A percentile compares a stretch with the other conserved stretches of the same genome.
Conservation (phyloP, 495 filamentous ascomycete species). For the Hyaloscypha hepaticicola region DNA sequence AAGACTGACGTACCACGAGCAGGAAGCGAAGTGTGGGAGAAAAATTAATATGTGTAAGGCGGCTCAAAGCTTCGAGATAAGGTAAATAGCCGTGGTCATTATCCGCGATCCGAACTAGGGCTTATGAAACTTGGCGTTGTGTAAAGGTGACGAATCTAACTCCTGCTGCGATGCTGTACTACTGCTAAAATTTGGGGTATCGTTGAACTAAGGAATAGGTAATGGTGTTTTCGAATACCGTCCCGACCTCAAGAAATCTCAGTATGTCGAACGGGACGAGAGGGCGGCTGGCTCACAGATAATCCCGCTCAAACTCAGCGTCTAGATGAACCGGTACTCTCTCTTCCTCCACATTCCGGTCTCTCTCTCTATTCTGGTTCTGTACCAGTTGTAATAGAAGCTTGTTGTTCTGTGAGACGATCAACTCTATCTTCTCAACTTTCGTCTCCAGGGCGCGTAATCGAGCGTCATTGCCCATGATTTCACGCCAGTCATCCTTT, state of each 20-base stretch:
- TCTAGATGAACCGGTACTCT: conserved; percentile 34
- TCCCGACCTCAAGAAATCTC: conserved; percentile 26
- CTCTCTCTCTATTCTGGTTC: conserved; percentile 28
- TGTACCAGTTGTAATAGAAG: conserved; percentile 29
- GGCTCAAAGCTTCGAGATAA: neutral
- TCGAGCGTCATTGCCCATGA: conserved; percentile 33
- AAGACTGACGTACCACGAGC: neutral
- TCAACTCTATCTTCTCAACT: conserved; percentile 30
- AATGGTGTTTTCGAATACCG: conserved; percentile 29
- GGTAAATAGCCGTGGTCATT: neutral
- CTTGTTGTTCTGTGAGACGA: conserved; percentile 33
- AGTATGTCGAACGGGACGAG: conserved; percentile 12
- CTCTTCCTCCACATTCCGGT: conserved; percentile 29
- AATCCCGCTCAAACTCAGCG: conserved; percentile 35
- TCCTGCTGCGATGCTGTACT: neutral
- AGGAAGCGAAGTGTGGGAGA: neutral
- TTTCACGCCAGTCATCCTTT: conserved; percentile 32
- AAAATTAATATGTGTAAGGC: neutral
- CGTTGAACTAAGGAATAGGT: conserved; percentile 22
- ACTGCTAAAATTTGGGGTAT: neutral
- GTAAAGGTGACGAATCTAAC: neutral
- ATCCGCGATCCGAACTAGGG: neutral
- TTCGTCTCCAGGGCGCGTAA: conserved; percentile 28
- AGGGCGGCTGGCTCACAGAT: conserved; percentile 27
- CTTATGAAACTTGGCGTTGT: neutral